phyloP scores from a whole-genome alignment of 2,329 filamentous ascomycete species.

The Fusarium dlaminii region DNA sequence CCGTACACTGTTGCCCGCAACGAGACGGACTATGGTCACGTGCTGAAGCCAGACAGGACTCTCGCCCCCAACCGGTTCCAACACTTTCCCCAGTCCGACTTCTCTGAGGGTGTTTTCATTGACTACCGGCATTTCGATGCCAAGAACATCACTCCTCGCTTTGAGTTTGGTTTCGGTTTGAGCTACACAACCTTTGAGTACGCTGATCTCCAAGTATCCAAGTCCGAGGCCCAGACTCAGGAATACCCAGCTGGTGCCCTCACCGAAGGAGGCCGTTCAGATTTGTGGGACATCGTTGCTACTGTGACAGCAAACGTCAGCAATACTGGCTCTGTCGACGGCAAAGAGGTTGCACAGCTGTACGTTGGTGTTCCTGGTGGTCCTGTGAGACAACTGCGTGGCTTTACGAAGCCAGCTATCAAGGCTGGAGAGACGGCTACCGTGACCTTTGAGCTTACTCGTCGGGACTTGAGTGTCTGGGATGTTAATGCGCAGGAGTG shows the following conservation, averaged over 20 bases:
- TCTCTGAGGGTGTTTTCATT: slow-evolving; percentile 7
- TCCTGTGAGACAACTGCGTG: slow-evolving; percentile 1
- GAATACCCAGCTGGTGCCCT: neutral
- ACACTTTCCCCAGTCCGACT: slow-evolving; percentile 1
- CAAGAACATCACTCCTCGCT: slow-evolving; percentile 67
- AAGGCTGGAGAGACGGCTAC: neutral
- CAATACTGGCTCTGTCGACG: neutral
- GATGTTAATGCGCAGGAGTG: slow-evolving; percentile 6
- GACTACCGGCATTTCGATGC: slow-evolving; percentile 83
- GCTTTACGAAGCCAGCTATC: neutral
- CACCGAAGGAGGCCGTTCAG: neutral
- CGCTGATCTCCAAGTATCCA: neutral
- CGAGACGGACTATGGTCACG: slow-evolving; percentile 39
- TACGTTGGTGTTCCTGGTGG: neutral
- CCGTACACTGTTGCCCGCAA: slow-evolving; percentile 69
- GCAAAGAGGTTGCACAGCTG: slow-evolving; percentile 9
- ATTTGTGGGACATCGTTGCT: slow-evolving; percentile 3
- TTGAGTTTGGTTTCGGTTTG: slow-evolving; percentile 80
- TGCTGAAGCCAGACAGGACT: neutral
- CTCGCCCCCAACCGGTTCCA: neutral
- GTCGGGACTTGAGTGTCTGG: slow-evolving; percentile 7
- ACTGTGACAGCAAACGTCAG: neutral
- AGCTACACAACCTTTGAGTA: slow-evolving; percentile 72
- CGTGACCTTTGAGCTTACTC: neutral
- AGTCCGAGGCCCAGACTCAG: neutral